Conservation (phyloP, 371 early-diverging fungal species). For the Coemansia sp. region DNA sequence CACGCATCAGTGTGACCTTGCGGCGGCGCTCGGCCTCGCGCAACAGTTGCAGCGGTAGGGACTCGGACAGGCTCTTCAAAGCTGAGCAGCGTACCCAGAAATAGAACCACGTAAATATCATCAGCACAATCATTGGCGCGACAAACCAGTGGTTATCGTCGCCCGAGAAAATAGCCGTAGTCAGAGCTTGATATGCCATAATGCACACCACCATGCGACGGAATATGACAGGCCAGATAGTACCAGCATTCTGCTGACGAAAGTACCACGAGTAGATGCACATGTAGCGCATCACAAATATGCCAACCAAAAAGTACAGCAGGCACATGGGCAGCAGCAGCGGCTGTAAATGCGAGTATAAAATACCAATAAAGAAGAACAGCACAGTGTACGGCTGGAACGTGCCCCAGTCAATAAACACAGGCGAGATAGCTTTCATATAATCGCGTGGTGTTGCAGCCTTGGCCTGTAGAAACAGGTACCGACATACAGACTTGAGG, state of each 20-base stretch:
- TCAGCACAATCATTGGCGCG: constrained; percentile 45
- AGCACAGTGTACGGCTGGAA: constrained; percentile 69
- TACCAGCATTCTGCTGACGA: constrained; percentile 77
- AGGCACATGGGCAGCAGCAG: constrained; percentile 75
- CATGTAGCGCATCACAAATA: constrained; percentile 74
- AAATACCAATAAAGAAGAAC: constrained; percentile 75
- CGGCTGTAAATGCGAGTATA: constrained; percentile 83
- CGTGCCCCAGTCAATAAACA: constrained; percentile 63
- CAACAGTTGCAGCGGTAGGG: constrained; percentile 45
- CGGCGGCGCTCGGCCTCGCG: constrained; percentile 46
- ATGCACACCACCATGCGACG: constrained; percentile 74
- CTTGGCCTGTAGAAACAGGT: constrained; percentile 45
- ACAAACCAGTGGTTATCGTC: constrained; percentile 53
- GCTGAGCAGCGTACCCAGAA: constrained; percentile 41
- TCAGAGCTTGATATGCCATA: constrained; percentile 77
- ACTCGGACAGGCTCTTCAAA: constrained; percentile 12
- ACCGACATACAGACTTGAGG: constrained; percentile 58
- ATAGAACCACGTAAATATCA: constrained; percentile 44
- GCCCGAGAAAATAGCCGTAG: constrained; percentile 67
- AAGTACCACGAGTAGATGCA: constrained; percentile 78
- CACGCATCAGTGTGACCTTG: constrained; percentile 8
- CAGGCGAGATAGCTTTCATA: constrained; percentile 56
- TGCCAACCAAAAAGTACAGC: constrained; percentile 70
- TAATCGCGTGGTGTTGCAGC: constrained; percentile 68
- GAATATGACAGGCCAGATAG: constrained; percentile 69